phyloP scores from a whole-genome alignment of 768 basidiomycete species.

The Lyophyllum semitale region DNA sequence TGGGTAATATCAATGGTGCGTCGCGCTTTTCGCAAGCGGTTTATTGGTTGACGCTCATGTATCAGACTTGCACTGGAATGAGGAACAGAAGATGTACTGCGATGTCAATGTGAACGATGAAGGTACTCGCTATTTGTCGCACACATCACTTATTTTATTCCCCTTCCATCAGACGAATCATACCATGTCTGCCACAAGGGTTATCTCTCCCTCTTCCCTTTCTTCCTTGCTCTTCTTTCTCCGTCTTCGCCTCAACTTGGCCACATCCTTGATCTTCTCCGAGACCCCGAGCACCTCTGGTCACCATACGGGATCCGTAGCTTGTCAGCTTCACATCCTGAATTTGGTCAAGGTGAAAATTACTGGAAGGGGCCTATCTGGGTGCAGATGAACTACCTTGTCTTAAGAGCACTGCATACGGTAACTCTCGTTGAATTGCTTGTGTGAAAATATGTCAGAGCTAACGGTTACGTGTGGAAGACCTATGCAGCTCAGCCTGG shows the following conservation, averaged over 20 bases:
- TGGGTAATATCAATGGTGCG: constrained; percentile 84
- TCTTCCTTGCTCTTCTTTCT: constrained; percentile 80
- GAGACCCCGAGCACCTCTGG: constrained; percentile 86
- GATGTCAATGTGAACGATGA: constrained; percentile 85
- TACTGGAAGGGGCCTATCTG: constrained; percentile 98
- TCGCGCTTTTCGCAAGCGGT: background rate
- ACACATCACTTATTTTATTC: background rate
- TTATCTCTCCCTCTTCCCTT: constrained; percentile 93
- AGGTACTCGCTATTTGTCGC: constrained; percentile 46
- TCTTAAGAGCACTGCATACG: constrained; percentile 76
- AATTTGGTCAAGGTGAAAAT: constrained; percentile 91
- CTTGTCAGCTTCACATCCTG: constrained; percentile 83
- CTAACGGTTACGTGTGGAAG: constrained; percentile 34
- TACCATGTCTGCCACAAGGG: constrained; percentile 89
- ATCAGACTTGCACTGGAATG: constrained; percentile 91
- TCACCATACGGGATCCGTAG: constrained; percentile 89
- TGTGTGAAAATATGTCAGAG: background rate
- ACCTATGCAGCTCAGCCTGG: constrained; percentile 78
- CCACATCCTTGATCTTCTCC: constrained; percentile 77
- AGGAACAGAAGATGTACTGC: constrained; percentile 90
- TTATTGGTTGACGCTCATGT: background rate
- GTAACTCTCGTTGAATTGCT: constrained; percentile 35
- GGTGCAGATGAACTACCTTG: constrained; percentile 97
- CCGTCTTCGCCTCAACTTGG: constrained; percentile 79
- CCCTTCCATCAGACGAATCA: constrained; percentile 71